These are phyloP conservation scores for Epichloe hybrida DNA, from an alignment of 2,329 filamentous ascomycete species.

Conservation along the genomic window DNA sequence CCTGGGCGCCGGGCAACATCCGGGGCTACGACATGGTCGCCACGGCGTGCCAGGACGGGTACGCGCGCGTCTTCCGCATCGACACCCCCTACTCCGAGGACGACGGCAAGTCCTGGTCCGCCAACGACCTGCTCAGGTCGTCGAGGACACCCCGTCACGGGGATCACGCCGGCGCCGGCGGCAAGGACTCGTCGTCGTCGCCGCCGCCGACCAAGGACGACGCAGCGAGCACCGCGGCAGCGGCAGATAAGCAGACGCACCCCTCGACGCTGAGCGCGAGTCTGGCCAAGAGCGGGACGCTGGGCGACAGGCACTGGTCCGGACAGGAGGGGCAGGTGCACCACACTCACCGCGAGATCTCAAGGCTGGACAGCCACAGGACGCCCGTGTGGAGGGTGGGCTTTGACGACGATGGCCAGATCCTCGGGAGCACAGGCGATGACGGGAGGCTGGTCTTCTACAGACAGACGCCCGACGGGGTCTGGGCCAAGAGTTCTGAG, in stretches of 20 bases:
- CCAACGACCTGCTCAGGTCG: conserved; percentile 27
- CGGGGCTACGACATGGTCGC: conserved; percentile 82
- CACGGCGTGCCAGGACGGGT: conserved; percentile 85
- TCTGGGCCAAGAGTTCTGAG: conserved; percentile 48
- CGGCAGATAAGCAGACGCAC: conserved; percentile 20
- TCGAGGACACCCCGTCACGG: not conserved
- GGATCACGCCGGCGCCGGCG: not conserved
- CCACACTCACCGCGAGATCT: conserved; percentile 50
- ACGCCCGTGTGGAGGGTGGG: conserved; percentile 64
- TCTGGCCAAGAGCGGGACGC: conserved; percentile 33
- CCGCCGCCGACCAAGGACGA: conserved; percentile 16
- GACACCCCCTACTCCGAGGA: conserved; percentile 42
- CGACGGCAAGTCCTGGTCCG: conserved; percentile 37
- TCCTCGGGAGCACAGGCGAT: conserved; percentile 63
- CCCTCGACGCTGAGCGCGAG: conserved; percentile 38
- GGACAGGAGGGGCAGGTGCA: conserved; percentile 51
- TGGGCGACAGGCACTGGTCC: conserved; percentile 36
- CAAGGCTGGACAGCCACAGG: conserved; percentile 52
- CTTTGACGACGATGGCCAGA: conserved; percentile 57
- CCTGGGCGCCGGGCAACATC: conserved; percentile 87
- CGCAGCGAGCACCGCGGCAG: conserved; percentile 5
- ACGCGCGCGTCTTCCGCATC: conserved; percentile 75
- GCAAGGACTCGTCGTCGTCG: not conserved
- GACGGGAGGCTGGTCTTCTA: conserved; percentile 55
- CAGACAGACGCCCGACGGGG: conserved; percentile 42